Evolutionary conservation across 805 yeast genomes (phyloP), one percentile per base, ranked within the genome.

Genomic region (Vanderwaltozyma tropicalis): DNA sequence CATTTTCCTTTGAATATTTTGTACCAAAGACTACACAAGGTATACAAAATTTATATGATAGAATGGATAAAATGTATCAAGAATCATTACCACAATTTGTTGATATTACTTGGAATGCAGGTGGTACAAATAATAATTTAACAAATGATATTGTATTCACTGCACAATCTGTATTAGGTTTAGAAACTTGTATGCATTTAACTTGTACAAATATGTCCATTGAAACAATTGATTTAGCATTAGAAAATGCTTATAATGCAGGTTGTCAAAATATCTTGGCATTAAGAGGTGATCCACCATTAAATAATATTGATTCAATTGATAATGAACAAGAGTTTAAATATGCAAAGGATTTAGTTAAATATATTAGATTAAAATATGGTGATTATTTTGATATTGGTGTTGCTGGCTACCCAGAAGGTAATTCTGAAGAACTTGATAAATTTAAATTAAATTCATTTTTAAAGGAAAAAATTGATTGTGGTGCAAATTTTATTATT

Each of bases 51-150:
- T 68, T 92, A 41, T 89, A 88, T 64, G 97, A 92, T 60, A 72
- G 98, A 57, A 89, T 92, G 88, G 97, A 92, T 56, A 76, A 96
- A 59, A 92, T 92, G 98, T 86, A 84, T 61, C 85, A 83, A 46
- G 68, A 86, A 50, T 50, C 64, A 2, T 79, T 78, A 45, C 98
- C 98, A 2, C 76, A 83, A 46, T 92, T 92, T 61, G 78, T 92
- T 41, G 98, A 92, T 57, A 83, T 92, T 45, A 92, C 98, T 1
- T 92, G 98, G 98, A 89, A 89, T 54, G 98, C 98, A 3, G 98
- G 98, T 29, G 71, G 94, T 34, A 50, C 46, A 2, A 63, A 81
- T 35, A 78, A 94, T 12, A 76, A 77, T 31, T 65, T 87, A 45
- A 81, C 87, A 26, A 34, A 33, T 19, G 97, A 92, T 48, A 80